Percentiles rank a stretch among this genome's conserved stretches.
These are phyloP conservation scores for Teunomyces funiuensis DNA, from an alignment of 805 yeast genomes.

Conservation along the genomic window DNA sequence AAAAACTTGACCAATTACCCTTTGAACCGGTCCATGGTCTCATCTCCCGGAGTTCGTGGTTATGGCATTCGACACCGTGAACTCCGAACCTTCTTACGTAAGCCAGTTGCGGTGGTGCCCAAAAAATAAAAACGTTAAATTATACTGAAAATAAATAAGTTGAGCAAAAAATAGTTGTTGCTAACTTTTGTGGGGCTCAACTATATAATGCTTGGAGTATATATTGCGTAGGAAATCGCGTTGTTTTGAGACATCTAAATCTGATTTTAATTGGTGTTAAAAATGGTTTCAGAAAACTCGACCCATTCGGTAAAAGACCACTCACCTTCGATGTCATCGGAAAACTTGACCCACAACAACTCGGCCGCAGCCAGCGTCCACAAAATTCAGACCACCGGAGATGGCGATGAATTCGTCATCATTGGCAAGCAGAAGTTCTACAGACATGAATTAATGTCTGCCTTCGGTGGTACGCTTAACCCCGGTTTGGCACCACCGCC, in stretches of 20 bases:
- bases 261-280: no score
- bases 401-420: constrained; percentile 30
- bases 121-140: not conserved
- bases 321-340: constrained; percentile 1
- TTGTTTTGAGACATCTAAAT: no score
- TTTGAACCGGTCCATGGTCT: no score
- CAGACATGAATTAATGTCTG: constrained; percentile 33
- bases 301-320: constrained; percentile 1
- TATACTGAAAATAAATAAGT: not conserved
- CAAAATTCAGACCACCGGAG: constrained; percentile 20
- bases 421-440: constrained; percentile 31
- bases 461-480: constrained; percentile 27
- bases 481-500: constrained; percentile 24
- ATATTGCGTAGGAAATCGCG: not conserved
- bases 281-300: constrained; percentile 3
- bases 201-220: not conserved
- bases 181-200: constrained; percentile 2
- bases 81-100: not conserved
- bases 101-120: not conserved
- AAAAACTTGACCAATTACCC: no score
- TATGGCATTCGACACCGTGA: not conserved
- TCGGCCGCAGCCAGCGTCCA: not conserved
- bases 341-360: not conserved
- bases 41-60: not conserved
- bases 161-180: not conserved